These are phyloP conservation scores for Sporothrix schenckii DNA, from an alignment of 2,329 filamentous ascomycete genomes.

Conservation along the genomic window DNA sequence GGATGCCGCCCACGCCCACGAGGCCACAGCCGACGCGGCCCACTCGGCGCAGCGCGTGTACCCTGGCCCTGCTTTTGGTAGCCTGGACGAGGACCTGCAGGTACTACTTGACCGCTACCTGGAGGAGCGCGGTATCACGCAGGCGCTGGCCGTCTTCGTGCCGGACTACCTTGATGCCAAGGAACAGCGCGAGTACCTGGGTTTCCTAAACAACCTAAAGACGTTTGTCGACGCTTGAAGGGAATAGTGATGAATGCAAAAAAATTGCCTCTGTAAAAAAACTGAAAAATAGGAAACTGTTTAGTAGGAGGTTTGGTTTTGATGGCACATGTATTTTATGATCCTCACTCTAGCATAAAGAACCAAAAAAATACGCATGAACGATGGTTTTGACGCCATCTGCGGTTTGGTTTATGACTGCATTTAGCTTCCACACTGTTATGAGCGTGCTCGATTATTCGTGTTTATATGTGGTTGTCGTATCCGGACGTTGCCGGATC, in stretches of 20 bases:
- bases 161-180: constrained; percentile 97
- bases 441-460: neutral
- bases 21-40: constrained; percentile 72
- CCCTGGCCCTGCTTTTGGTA: constrained; percentile 88
- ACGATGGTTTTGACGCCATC: neutral
- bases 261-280: neutral
- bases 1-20: constrained; percentile 75
- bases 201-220: constrained; percentile 88
- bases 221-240: constrained; percentile 73
- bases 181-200: constrained; percentile 96
- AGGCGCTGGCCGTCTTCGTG: constrained; percentile 83
- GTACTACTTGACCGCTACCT: constrained; percentile 89
- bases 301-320: constrained; percentile 5
- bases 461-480: neutral
- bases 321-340: constrained; percentile 27
- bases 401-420: neutral
- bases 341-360: constrained; percentile 30
- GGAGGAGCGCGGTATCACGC: constrained; percentile 90
- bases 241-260: neutral
- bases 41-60: constrained; percentile 79
- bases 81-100: constrained; percentile 95
- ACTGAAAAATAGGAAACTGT: neutral
- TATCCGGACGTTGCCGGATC: constrained; percentile 3
- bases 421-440: neutral
- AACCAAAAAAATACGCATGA: constrained; percentile 1